These are phyloP conservation scores for Vaccinium vitisidaea DNA, from an alignment of 148 eudicot genomes.

Conservation along the genomic window DNA sequence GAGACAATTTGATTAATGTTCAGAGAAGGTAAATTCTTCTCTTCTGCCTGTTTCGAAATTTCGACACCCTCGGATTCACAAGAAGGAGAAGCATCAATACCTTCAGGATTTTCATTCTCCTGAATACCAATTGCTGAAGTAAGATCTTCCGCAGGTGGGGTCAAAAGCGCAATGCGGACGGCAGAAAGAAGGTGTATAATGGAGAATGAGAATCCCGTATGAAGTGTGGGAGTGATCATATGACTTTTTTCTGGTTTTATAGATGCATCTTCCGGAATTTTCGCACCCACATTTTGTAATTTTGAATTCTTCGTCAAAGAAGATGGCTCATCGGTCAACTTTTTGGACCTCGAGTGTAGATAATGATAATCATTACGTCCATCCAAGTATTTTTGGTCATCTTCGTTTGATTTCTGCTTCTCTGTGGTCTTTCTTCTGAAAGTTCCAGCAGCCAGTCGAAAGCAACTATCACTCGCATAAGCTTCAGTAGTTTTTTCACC, in stretches of 20 bases:
- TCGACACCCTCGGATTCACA: slow-evolving; percentile 29
- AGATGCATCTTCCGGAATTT: slow-evolving; percentile 39
- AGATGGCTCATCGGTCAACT: slow-evolving; percentile 33
- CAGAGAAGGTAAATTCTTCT: slow-evolving; percentile 38
- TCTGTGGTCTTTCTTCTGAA: slow-evolving; percentile 18
- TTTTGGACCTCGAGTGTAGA: slow-evolving; percentile 32
- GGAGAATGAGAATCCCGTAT: slow-evolving; percentile 71
- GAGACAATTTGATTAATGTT: slow-evolving; percentile 64
- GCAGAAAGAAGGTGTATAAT: slow-evolving; percentile 79
- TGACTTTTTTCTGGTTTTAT: slow-evolving; percentile 14
- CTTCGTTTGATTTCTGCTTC: slow-evolving; percentile 49
- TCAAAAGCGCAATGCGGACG: slow-evolving; percentile 66
- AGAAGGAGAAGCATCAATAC: slow-evolving; percentile 29
- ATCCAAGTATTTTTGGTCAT: slow-evolving; percentile 28
- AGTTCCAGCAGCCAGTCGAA: neutral
- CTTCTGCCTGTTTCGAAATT: slow-evolving; percentile 27
- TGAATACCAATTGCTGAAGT: slow-evolving; percentile 19
- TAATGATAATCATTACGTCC: slow-evolving; percentile 27
- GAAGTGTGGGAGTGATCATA: slow-evolving; percentile 59
- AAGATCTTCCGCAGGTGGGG: slow-evolving; percentile 39
- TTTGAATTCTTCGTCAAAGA: slow-evolving; percentile 41
- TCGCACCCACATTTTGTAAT: neutral
- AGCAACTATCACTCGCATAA: slow-evolving; percentile 22
- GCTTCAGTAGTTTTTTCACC: slow-evolving; percentile 24
- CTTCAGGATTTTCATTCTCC: slow-evolving; percentile 20